phyloP scores from a whole-genome alignment of 2,329 filamentous ascomycete genomes.

The Amauroascus niger region DNA sequence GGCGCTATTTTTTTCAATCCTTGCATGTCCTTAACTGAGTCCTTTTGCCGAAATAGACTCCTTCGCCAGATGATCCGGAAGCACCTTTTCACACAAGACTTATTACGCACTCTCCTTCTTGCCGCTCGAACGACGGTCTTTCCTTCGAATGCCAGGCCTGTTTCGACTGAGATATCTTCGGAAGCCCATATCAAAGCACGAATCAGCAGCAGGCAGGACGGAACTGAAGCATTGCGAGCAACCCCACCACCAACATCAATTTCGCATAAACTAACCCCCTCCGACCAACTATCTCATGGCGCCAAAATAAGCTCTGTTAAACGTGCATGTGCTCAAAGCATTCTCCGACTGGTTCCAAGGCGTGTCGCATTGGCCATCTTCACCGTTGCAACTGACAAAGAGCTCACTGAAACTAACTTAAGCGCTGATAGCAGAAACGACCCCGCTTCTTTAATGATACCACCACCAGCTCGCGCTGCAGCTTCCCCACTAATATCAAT shows the following conservation, averaged over 20 bases:
- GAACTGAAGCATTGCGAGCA: conserved; percentile 5
- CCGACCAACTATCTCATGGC: conserved; percentile 18
- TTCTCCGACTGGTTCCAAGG: conserved; percentile 37
- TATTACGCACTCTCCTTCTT: conserved; percentile 51
- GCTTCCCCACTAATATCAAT: background rate
- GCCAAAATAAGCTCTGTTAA: conserved; percentile 34
- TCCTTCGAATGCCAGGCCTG: conserved; percentile 42
- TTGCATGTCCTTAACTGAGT: conserved; percentile 9
- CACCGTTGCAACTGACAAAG: conserved; percentile 10
- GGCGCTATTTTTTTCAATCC: background rate
- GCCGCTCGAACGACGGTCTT: conserved; percentile 69
- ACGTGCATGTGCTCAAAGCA: conserved; percentile 36
- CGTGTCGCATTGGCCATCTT: conserved; percentile 31
- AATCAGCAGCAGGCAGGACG: conserved; percentile 2
- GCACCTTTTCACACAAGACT: conserved; percentile 54
- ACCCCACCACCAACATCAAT: conserved; percentile 17
- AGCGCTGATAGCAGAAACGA: conserved; percentile 5
- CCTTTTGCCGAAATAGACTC: conserved; percentile 28
- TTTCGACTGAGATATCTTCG: conserved; percentile 10
- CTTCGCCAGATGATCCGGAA: conserved; percentile 44
- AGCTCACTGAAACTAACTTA: background rate
- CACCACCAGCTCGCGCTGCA: conserved; percentile 1
- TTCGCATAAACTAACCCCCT: conserved; percentile 8
- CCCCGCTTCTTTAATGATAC: conserved; percentile 2
- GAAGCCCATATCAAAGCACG: conserved; percentile 20